These are phyloP conservation scores for Conringia planisiliqua DNA, from an alignment of 345 rosid genomes.

Conservation along the genomic window DNA sequence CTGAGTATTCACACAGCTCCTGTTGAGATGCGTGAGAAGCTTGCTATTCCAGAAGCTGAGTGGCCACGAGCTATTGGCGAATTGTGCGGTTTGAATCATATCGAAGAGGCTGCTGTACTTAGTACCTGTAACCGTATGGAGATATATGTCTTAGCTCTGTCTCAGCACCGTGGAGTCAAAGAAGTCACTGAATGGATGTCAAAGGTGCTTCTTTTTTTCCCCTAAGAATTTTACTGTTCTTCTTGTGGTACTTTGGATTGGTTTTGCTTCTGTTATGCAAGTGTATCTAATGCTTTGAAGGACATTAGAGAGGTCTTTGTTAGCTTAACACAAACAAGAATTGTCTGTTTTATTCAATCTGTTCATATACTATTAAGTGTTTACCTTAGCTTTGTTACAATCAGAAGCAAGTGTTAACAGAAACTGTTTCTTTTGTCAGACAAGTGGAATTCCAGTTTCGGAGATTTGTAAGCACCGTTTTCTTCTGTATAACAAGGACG, in stretches of 20 bases:
- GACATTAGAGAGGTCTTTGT: neutral
- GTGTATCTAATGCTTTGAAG: neutral
- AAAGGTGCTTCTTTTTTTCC: constrained; percentile 46
- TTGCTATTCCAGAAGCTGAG: constrained; percentile 79
- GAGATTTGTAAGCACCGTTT: constrained; percentile 76
- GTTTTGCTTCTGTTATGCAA: neutral
- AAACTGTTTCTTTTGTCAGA: constrained; percentile 45
- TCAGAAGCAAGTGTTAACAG: neutral
- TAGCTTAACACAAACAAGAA: neutral
- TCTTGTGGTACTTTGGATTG: neutral
- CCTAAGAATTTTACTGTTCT: neutral
- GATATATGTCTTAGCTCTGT: constrained; percentile 67
- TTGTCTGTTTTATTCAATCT: neutral
- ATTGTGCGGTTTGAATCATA: constrained; percentile 81
- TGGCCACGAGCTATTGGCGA: constrained; percentile 85
- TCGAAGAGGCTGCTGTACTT: constrained; percentile 80
- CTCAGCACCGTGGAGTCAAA: constrained; percentile 78
- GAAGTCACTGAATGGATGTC: constrained; percentile 93
- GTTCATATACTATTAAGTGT: neutral
- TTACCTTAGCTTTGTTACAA: neutral
- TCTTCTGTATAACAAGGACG: constrained; percentile 80
- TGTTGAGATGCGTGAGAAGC: constrained; percentile 82
- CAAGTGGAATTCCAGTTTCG: constrained; percentile 68
- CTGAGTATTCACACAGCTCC: constrained; percentile 74
- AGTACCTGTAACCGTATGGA: constrained; percentile 86